Percentiles rank a stretch among this genome's conserved stretches.
Conservation (phyloP, 2,329 filamentous ascomycete species). For the Pestalotiopsis sp. region DNA sequence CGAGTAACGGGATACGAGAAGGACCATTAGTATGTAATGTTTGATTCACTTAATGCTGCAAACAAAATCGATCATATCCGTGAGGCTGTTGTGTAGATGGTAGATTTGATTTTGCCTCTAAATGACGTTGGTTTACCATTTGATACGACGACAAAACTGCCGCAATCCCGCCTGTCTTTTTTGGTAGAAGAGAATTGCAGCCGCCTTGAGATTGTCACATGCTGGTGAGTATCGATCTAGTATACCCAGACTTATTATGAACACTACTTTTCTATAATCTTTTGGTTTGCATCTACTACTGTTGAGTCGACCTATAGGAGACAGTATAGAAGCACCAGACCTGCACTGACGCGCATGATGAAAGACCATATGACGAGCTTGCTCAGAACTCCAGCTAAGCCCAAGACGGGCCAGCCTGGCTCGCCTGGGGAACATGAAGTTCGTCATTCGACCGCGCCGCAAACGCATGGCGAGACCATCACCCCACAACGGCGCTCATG, state of each 20-base stretch:
- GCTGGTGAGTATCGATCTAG: neutral
- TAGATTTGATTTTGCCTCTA: no score
- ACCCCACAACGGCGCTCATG: neutral
- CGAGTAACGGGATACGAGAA: neutral
- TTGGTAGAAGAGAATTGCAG: no score
- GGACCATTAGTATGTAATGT: neutral
- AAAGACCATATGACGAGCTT: neutral
- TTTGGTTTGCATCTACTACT: neutral
- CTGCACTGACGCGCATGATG: neutral
- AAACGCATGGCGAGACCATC: slow-evolving; percentile 5
- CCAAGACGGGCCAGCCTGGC: neutral
- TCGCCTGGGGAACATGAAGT: neutral
- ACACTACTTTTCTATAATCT: neutral
- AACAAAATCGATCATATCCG: neutral
- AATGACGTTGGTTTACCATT: no score
- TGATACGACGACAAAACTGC: no score
- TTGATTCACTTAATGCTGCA: neutral
- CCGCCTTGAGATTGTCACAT: neutral
- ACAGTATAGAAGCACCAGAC: neutral
- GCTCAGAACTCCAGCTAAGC: neutral
- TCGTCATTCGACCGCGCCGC: slow-evolving; percentile 3
- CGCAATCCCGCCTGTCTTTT: no score
- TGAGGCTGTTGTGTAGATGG: neutral
- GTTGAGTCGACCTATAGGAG: neutral
- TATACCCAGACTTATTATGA: neutral